Conservation (phyloP, 495 filamentous ascomycete species). For the Aspergillus incahuasiensis region DNA sequence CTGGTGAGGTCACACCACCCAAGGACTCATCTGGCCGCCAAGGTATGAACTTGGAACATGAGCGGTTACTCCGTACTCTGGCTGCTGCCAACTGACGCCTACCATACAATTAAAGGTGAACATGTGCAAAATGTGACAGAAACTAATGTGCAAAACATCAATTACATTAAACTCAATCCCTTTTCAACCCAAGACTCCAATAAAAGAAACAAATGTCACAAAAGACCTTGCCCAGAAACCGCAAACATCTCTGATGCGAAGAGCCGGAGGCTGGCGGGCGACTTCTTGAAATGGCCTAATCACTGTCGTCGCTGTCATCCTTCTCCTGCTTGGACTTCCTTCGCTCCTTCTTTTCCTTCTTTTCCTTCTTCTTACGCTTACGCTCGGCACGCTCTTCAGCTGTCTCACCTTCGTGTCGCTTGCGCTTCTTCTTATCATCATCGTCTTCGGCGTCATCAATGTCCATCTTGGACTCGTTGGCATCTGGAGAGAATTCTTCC, state of each 20-base stretch:
- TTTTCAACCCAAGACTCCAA: constrained; percentile 46
- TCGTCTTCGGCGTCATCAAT: constrained; percentile 42
- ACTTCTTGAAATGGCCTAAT: constrained; percentile 39
- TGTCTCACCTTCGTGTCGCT: constrained; percentile 77
- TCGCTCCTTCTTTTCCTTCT: constrained; percentile 69
- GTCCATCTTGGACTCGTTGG: constrained; percentile 25
- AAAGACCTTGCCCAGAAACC: constrained; percentile 27
- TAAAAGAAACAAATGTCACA: constrained; percentile 35
- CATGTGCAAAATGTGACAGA: no score
- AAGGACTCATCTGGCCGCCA: no score
- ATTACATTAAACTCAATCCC: constrained; percentile 27
- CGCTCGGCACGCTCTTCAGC: constrained; percentile 69
- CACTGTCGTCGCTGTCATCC: constrained; percentile 54
- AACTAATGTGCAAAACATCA: constrained; percentile 14
- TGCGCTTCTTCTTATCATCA: constrained; percentile 66
- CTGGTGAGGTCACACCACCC: constrained; percentile 17
- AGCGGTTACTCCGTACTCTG: no score
- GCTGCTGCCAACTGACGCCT: no score
- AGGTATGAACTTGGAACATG: no score
- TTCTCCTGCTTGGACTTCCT: constrained; percentile 55
- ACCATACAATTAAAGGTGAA: no score
- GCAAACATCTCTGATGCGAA: not conserved
- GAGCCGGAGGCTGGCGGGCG: not conserved
- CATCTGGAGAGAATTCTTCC: not conserved
- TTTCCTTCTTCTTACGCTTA: constrained; percentile 71